A percentile compares a stretch with the other conserved stretches of the same genome.
phyloP scores from a whole-genome alignment of 78 protist genomes.

The Isochrysis galbana region DNA sequence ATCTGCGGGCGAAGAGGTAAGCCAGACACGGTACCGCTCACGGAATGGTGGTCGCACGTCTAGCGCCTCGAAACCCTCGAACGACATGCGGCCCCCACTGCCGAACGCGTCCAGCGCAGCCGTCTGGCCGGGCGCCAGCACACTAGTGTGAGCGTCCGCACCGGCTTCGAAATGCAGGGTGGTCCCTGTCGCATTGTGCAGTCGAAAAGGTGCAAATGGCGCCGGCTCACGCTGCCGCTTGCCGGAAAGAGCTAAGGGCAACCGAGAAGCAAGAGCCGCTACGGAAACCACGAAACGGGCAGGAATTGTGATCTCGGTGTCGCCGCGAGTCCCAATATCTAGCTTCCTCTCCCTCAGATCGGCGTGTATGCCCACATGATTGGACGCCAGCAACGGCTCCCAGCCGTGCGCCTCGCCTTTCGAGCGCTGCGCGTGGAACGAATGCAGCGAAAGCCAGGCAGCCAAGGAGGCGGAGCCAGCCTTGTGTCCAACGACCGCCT shows the following conservation, averaged over 20 bases:
- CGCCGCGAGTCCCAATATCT: neutral
- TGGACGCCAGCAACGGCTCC: neutral
- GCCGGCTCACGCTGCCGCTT: neutral
- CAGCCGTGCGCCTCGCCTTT: neutral
- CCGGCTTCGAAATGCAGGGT: neutral
- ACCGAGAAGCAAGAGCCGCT: neutral
- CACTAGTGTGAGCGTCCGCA: neutral
- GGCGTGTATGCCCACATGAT: neutral
- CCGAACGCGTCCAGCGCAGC: neutral
- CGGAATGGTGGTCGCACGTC: neutral
- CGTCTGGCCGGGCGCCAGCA: neutral
- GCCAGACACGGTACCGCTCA: neutral
- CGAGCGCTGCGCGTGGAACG: neutral
- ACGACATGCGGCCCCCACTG: neutral
- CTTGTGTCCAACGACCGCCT: neutral
- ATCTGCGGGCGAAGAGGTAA: neutral
- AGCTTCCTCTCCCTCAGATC: neutral
- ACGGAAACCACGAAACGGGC: neutral
- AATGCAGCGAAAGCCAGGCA: neutral
- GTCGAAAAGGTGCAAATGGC: neutral
- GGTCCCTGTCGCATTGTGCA: neutral
- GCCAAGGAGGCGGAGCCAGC: neutral
- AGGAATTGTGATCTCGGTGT: neutral
- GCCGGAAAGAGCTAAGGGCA: neutral
- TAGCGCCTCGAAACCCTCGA: neutral